phyloP scores from a whole-genome alignment of 495 filamentous ascomycete genomes.

The Neurospora sp. region DNA sequence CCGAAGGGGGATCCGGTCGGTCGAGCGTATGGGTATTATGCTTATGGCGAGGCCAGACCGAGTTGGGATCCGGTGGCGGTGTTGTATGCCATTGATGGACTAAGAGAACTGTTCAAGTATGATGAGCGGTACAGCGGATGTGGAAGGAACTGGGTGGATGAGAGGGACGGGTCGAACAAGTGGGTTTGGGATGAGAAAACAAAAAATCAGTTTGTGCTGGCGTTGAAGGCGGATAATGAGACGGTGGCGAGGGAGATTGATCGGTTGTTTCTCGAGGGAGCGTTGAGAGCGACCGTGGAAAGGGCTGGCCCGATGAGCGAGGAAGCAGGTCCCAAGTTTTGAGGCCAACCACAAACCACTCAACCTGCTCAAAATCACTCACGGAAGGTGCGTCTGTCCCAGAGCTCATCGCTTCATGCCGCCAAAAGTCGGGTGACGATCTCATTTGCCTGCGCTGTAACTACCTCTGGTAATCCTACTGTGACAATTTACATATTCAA shows the following conservation, averaged over 20 bases:
- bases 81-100: conserved; percentile 27
- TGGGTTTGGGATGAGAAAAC: conserved; percentile 24
- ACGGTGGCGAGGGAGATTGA: conserved; percentile 16
- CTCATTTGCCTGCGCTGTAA: no score
- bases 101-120: conserved; percentile 12
- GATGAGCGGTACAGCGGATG: conserved; percentile 20
- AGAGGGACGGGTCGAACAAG: conserved; percentile 19
- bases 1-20: conserved; percentile 26
- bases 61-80: conserved; percentile 39
- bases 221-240: conserved; percentile 7
- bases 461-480: no score
- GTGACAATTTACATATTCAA: no score
- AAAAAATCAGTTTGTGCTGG: conserved; percentile 25
- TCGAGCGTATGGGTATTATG: conserved; percentile 31
- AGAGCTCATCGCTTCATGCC: no score
- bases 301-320: not conserved
- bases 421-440: no score
- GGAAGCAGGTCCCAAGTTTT: not conserved
- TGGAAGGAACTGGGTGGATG: conserved; percentile 14
- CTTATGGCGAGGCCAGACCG: conserved; percentile 18
- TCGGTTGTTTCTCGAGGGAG: conserved; percentile 7
- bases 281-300: not conserved
- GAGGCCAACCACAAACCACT: not conserved
- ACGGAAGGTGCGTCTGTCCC: no score
- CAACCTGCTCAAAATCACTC: no score